A percentile compares a stretch with the other conserved stretches of the same genome.
Evolutionary conservation across 345 rosid species (phyloP).

Genomic region (Gynandropsis gynandra): DNA sequence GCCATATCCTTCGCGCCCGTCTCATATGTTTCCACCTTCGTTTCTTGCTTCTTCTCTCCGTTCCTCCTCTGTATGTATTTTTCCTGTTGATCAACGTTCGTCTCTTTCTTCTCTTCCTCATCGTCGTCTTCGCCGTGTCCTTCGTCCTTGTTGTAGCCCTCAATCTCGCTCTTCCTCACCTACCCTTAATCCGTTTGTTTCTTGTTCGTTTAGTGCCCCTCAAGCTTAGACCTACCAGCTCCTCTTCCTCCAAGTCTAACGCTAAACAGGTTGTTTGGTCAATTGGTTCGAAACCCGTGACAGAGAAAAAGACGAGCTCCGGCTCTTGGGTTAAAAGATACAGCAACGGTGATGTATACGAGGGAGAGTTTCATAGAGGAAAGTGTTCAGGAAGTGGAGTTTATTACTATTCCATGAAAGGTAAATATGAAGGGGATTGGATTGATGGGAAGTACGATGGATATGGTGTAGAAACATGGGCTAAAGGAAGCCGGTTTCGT

Average conservation of each 20-base stretch:
- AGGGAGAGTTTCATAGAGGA: constrained; percentile 74
- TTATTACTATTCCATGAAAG: constrained; percentile 59
- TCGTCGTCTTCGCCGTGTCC: constrained; percentile 22
- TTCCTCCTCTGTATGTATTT: constrained; percentile 31
- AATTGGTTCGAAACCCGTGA: constrained; percentile 62
- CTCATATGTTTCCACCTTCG: constrained; percentile 48
- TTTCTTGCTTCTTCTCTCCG: constrained; percentile 43
- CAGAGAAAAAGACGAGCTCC: constrained; percentile 40
- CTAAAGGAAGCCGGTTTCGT: constrained; percentile 72
- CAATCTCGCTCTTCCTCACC: constrained; percentile 51
- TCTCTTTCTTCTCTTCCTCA: constrained; percentile 26
- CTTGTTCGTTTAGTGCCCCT: constrained; percentile 52
- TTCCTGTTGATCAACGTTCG: constrained; percentile 28
- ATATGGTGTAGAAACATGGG: constrained; percentile 83
- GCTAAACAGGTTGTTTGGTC: constrained; percentile 67
- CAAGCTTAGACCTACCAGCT: constrained; percentile 37
- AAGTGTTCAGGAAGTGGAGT: constrained; percentile 83
- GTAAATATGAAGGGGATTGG: constrained; percentile 87
- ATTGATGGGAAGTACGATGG: constrained; percentile 78
- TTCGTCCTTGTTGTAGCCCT: constrained; percentile 26
- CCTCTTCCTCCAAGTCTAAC: constrained; percentile 27
- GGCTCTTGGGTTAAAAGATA: constrained; percentile 68
- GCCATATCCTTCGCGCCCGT: constrained; percentile 45
- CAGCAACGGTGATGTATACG: constrained; percentile 73
- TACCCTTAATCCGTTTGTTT: constrained; percentile 48